Base-by-base conservation (phyloP, 75 land plant species). In the Pinus tabuliformis region DNA sequence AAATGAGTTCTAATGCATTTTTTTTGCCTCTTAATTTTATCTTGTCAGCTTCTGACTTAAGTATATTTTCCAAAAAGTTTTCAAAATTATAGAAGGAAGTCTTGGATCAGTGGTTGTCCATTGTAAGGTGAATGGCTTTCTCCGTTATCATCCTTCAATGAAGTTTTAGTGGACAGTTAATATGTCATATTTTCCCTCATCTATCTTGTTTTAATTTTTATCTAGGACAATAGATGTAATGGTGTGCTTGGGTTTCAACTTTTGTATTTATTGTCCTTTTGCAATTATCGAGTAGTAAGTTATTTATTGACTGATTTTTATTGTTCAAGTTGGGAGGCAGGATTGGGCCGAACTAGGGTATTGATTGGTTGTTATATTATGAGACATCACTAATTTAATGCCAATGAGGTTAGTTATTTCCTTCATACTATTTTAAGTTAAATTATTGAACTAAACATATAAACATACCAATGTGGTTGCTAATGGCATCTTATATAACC, bases 351-450 rank as follows among this genome's bases (percentile, higher is more conserved):
- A 42, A 85, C 84, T 37, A 81, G 84, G 13, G 85, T 83, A 24
- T 73, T 82, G 78, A 82, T 86, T 79, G 85, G 87, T 14, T 86
- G 87, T 60, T 86, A 82, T 57, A 78, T 86, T 22, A 86, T 86
- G 87, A 86, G 76, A 75, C 81, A 86, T 74, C 82, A 70, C 57
- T 74, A 64, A 16, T 86, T 86, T 68, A 86, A 84, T 58, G 68
- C 81, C 52, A 86, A 82, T 76, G 87, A 86, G 81, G 87, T 86
- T 56, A 49, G 62, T 76, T 62, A 45, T 45, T 45, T 45, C 49
- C 49, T 45, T 45, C 49, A 6, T 45, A 45, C 6, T 45, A 45
- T 45, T 45, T 45, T 6, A 45, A 45, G 6, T 45, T 45, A 45
- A 45, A 45, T 45, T 45, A 45, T 45, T 45, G 6, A 0, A 45